These are phyloP conservation scores for Rosa lucieae DNA, from an alignment of 306 rosid species.

Conservation along the genomic window DNA sequence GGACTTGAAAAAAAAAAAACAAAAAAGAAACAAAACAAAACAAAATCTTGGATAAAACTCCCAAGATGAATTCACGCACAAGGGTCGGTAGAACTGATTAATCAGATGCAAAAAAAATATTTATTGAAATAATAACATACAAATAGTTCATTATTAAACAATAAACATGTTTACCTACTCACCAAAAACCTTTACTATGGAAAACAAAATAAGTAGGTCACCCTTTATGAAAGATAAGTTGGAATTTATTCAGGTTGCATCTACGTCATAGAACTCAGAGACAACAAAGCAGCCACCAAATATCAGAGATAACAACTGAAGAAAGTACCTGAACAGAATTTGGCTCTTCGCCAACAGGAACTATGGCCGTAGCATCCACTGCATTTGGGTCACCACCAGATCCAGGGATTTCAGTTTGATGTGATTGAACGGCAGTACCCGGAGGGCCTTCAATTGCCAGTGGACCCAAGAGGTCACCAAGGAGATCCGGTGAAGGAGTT, in stretches of 20 bases:
- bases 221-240: neutral
- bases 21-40: neutral
- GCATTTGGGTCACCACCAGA: conserved; percentile 45
- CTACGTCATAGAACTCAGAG: conserved; percentile 15
- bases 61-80: neutral
- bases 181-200: neutral
- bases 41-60: neutral
- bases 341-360: conserved; percentile 77
- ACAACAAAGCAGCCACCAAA: neutral
- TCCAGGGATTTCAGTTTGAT: conserved; percentile 43
- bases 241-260: neutral
- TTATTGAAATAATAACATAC: neutral
- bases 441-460: conserved; percentile 98
- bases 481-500: conserved; percentile 63
- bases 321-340: conserved; percentile 75
- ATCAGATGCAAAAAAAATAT: neutral
- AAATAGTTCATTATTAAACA: neutral
- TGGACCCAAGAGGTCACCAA: conserved; percentile 86
- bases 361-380: conserved; percentile 78
- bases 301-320: neutral
- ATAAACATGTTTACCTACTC: neutral
- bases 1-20: neutral
- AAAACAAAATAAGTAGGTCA: neutral
- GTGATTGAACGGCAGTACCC: conserved; percentile 42
- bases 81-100: neutral